Evolutionary conservation across 2,329 filamentous ascomycete genomes (phyloP).

Genomic region (Monosporascus sp.): DNA sequence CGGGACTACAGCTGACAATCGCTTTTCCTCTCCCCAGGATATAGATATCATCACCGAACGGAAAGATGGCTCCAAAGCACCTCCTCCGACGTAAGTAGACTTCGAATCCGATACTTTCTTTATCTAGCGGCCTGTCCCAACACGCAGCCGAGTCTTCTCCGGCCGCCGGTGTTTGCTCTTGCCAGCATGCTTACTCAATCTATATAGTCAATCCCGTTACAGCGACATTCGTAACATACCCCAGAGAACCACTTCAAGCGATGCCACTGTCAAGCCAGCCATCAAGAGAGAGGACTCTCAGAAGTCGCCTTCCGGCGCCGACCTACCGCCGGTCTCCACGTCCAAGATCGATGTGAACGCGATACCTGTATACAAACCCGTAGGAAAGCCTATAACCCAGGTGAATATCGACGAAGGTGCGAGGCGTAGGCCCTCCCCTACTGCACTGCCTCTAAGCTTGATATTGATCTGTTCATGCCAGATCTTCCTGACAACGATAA

Average conservation of each 20-base stretch:
- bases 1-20: not conserved
- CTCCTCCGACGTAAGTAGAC: constrained; percentile 49
- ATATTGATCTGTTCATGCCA: constrained; percentile 16
- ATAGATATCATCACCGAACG: constrained; percentile 65
- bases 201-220: constrained; percentile 51
- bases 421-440: constrained; percentile 2
- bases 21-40: constrained; percentile 37
- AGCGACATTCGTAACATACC: constrained; percentile 63
- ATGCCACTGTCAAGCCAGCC: constrained; percentile 40
- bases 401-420: constrained; percentile 66
- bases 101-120: not conserved
- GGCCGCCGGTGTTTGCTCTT: no score
- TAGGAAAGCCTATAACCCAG: constrained; percentile 76
- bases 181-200: constrained; percentile 4
- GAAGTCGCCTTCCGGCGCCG: constrained; percentile 19
- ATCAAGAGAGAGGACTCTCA: constrained; percentile 42
- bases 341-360: constrained; percentile 82
- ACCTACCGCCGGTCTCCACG: constrained; percentile 59
- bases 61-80: constrained; percentile 58
- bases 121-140: not conserved
- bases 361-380: constrained; percentile 71
- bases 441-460: constrained; percentile 3
- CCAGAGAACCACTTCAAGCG: constrained; percentile 51
- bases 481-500: constrained; percentile 78
- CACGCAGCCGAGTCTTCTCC: no score